Percentiles rank a stretch among this genome's conserved stretches.
Conservation (phyloP, 441 rosid species). For the Gossypium schwendimanii region DNA sequence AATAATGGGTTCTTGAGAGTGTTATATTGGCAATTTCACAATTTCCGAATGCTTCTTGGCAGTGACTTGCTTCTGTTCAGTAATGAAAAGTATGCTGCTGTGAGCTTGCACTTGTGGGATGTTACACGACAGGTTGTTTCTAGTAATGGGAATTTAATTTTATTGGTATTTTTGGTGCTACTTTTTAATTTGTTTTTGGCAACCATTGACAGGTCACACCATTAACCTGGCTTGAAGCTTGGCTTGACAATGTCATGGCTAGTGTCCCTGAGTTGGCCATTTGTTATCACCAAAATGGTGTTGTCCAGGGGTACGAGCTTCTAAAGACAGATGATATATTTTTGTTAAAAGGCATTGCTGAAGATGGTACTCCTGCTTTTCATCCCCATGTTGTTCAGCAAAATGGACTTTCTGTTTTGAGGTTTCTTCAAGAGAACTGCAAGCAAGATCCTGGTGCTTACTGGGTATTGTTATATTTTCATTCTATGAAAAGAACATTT, state of each 20-base stretch:
- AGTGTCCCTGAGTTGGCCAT: constrained; percentile 96
- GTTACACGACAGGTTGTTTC: constrained; percentile 63
- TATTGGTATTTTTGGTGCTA: constrained; percentile 4
- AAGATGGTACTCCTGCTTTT: constrained; percentile 92
- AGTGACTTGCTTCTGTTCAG: constrained; percentile 91
- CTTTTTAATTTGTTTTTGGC: constrained; percentile 7
- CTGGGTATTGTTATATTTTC: constrained; percentile 48
- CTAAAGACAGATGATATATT: constrained; percentile 89
- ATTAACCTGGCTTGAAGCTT: constrained; percentile 90
- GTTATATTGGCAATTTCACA: constrained; percentile 92
- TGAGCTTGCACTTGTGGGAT: constrained; percentile 92
- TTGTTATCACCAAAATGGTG: constrained; percentile 86
- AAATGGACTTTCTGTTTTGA: constrained; percentile 83
- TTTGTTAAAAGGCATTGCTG: constrained; percentile 74
- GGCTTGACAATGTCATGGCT: constrained; percentile 98
- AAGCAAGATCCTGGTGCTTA: constrained; percentile 95
- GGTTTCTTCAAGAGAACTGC: constrained; percentile 93
- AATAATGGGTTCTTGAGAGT: constrained; percentile 75
- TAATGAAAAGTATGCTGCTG: constrained; percentile 84
- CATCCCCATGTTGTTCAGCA: constrained; percentile 94
- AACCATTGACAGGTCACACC: constrained; percentile 60
- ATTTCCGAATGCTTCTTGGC: constrained; percentile 90
- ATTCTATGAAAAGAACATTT: not conserved
- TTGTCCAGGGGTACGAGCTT: constrained; percentile 90
- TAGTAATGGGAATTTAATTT: constrained; percentile 5